These are phyloP conservation scores for Tephrocybe rancida DNA, from an alignment of 768 basidiomycete species.

Conservation along the genomic window DNA sequence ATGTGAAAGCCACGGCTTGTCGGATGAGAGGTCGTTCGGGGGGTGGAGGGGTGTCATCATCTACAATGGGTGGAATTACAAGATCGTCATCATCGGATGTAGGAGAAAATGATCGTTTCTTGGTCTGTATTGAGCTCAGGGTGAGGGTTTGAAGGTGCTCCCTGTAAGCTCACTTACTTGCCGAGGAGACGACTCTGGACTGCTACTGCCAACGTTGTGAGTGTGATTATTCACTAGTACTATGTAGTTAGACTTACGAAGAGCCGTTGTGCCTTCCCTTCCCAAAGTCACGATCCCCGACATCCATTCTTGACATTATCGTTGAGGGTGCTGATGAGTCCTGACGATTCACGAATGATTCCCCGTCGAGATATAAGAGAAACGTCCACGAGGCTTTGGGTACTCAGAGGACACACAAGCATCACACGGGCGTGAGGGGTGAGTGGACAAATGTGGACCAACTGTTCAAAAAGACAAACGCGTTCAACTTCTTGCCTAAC, in stretches of 20 bases:
- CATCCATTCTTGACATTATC: constrained; percentile 16
- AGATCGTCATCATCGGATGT: constrained; percentile 51
- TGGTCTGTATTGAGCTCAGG: constrained; percentile 31
- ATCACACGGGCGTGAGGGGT: constrained; percentile 6
- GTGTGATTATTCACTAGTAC: neutral
- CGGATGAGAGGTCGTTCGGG: constrained; percentile 54
- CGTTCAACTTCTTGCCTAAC: constrained; percentile 1
- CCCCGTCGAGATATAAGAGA: constrained; percentile 2
- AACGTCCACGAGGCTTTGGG: neutral
- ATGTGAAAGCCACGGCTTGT: constrained; percentile 58
- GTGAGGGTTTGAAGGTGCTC: neutral
- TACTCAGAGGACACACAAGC: constrained; percentile 8
- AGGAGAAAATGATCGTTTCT: constrained; percentile 54
- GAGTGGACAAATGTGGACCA: neutral
- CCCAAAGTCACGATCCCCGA: constrained; percentile 36
- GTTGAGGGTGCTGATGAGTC: neutral
- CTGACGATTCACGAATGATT: neutral
- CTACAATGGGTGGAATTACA: constrained; percentile 37
- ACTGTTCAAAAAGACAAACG: neutral
- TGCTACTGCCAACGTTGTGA: constrained; percentile 42
- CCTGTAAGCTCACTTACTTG: constrained; percentile 34
- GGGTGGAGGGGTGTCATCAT: constrained; percentile 53
- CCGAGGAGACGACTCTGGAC: constrained; percentile 56
- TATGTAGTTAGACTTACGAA: constrained; percentile 30
- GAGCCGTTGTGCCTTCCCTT: constrained; percentile 41